phyloP scores from a whole-genome alignment of 2,329 filamentous ascomycete genomes.

The Colletotrichum aenigma region DNA sequence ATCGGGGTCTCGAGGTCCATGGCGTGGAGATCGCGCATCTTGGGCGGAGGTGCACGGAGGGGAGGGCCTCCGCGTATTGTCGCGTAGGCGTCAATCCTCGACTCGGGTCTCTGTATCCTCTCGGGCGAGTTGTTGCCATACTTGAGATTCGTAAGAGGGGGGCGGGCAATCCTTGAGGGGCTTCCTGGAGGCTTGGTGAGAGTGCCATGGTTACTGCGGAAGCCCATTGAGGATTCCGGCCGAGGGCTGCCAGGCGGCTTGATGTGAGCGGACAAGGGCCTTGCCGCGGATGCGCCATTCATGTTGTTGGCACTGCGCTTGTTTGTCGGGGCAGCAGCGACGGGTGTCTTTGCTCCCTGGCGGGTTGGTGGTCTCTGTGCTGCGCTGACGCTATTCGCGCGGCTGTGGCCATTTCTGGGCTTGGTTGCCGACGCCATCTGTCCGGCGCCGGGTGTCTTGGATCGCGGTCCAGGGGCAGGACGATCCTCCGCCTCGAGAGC shows the following conservation, averaged over 20 bases:
- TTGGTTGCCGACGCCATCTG: conserved; percentile 49
- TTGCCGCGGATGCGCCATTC: conserved; percentile 19
- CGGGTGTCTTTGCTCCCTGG: conserved; percentile 56
- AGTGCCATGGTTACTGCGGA: conserved; percentile 20
- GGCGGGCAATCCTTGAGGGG: conserved; percentile 71
- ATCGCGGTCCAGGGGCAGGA: conserved; percentile 55
- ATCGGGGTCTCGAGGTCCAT: conserved; percentile 55
- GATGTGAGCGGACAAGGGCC: conserved; percentile 6
- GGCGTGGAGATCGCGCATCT: conserved; percentile 81
- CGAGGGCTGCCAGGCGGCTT: conserved; percentile 15
- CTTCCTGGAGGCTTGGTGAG: conserved; percentile 46
- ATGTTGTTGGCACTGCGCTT: conserved; percentile 29
- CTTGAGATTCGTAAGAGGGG: conserved; percentile 71
- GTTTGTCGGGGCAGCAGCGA: conserved; percentile 39
- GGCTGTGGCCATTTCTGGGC: conserved; percentile 37
- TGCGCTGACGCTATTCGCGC: conserved; percentile 39
- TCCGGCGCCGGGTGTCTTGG: conserved; percentile 74
- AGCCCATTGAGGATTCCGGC: conserved; percentile 9
- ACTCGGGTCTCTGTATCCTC: conserved; percentile 53
- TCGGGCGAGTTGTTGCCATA: conserved; percentile 83
- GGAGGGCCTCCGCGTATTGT: conserved; percentile 60
- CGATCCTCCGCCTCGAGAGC: conserved; percentile 71
- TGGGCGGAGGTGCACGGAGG: conserved; percentile 77
- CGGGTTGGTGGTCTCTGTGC: conserved; percentile 7
- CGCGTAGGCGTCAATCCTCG: conserved; percentile 37